A percentile compares a stretch with the other conserved stretches of the same genome.
These are phyloP conservation scores for Colletotrichum sp. DNA, from an alignment of 2,329 filamentous ascomycete species.

Conservation along the genomic window DNA sequence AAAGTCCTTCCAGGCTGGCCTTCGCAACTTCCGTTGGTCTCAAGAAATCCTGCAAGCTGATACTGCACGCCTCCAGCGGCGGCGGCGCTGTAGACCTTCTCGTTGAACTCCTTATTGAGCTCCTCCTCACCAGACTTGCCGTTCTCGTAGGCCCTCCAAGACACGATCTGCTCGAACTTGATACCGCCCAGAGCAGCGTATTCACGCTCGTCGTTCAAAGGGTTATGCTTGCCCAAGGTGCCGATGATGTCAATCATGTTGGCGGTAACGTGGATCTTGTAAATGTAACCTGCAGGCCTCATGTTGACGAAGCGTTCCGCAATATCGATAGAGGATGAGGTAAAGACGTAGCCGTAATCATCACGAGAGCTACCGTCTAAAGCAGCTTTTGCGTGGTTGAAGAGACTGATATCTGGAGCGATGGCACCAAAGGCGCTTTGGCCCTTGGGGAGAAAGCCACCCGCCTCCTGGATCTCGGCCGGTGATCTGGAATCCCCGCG, in stretches of 20 bases:
- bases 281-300: not conserved
- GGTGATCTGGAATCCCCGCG: not conserved
- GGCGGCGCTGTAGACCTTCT: not conserved
- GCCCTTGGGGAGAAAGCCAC: not conserved
- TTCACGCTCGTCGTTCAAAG: not conserved
- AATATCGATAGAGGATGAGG: not conserved
- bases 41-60: not conserved
- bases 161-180: not conserved
- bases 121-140: not conserved
- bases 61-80: not conserved
- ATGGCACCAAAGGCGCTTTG: not conserved
- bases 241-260: slow-evolving; percentile 1
- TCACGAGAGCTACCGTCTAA: not conserved
- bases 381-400: not conserved
- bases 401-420: not conserved
- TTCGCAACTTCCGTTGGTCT: rapidly evolving
- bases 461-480: not conserved
- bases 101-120: not conserved
- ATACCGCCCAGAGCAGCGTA: not conserved
- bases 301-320: not conserved
- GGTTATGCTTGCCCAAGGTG: not conserved
- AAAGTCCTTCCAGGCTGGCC: no score
- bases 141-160: not conserved
- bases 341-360: not conserved
- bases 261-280: not conserved